Evolutionary conservation across 2,329 filamentous ascomycete species (phyloP), one percentile per base, ranked within the genome.

Genomic region (Monosporascus cannonballus): DNA sequence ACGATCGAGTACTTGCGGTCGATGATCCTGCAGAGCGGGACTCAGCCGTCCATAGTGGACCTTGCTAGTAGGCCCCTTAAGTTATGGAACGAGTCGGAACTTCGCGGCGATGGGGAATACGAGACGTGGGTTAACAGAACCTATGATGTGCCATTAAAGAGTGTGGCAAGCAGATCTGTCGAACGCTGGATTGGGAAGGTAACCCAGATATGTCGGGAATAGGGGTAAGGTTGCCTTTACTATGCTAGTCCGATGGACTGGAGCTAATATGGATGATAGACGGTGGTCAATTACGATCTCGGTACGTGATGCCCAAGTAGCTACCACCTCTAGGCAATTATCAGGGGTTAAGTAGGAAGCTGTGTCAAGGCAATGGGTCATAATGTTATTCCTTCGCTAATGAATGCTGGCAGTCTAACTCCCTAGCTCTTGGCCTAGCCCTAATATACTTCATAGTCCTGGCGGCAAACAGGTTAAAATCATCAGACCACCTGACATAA

Each of bases 171-270:
- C 1, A 14, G 7, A 46, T 60, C 17, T 61, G 59, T 50, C 41
- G 50, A 47, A 50, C 51, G 6, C 48, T 61, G 6, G 46, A 50
- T 48, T 61, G 56, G 52, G 36, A 38, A 4, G 59, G 61, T 30
- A 58, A 63, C n/a, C 27, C 51, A 6, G 61, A 63, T 38, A 48
- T 59, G 17, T 57, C 57, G 8, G 59, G 59, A 4, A 51, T 55
- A 49, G 59, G 58, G 17, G 48, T 54, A 38, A 27, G 34, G 24
- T 37, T 3, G 22, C 9, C 25, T 9, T 47, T n/a, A 8, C 9
- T 20, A 2, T 14, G 36, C 6, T 6, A 46, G 17, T 9, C 27
- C 18, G 20, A 22, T 9, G 14, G 24, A 34, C 48, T 37, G 5
- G 18, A 37, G 11, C 18, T 36, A 27, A 48, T 20, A 51, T 3